Evolutionary conservation across 805 yeast species (phyloP), one percentile per base, ranked within the genome.

Genomic region (Kodamaea leandrae): DNA sequence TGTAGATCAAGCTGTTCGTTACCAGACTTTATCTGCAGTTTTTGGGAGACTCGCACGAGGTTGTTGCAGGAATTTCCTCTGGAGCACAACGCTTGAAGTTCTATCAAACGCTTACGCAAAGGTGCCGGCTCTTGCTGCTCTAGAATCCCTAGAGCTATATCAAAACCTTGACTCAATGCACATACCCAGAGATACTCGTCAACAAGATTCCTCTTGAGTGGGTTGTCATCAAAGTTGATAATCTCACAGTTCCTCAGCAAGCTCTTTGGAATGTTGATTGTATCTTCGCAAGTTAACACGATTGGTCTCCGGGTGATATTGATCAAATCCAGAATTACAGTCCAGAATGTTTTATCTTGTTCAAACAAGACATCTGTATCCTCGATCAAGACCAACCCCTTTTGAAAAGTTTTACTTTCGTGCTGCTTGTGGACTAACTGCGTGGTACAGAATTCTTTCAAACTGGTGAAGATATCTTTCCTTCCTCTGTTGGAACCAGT

Each of bases 311-410:
- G 68, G 0, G 87, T 73, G 13, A 75, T 71, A 26, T 70, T 68
- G 28, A 88, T 60, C 10, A 86, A 69, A 36, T 78, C 82, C 34
- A 74, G 76, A 2, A 88, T 71, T 2, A 83, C 79, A 1, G 71
- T 54, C 96, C 97, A 93, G 55, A 91, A 90, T 2, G 80, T 79
- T 42, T 76, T 78, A 52, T 93, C 98, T 23, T 76, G 79, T 40
- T 79, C 87, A 52, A 83, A 87, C 14, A 90, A 58, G 8, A 86
- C 68, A 56, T 91, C 96, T 29, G 86, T 90, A 52, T 91, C 96
- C 51, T 90, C 96, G 43, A 91, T 70, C 24, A 93, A 60, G 3
- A 93, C 81, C 4, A 88, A 65, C 6, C 91, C 89, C 44, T 78
- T 72, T 44, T 74, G 79, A 37, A 74, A 74, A 6, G 36, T 41